Evolutionary conservation across 345 rosid species (phyloP), one percentile per base, ranked within the genome.

Genomic region (Erodium maritimum): DNA sequence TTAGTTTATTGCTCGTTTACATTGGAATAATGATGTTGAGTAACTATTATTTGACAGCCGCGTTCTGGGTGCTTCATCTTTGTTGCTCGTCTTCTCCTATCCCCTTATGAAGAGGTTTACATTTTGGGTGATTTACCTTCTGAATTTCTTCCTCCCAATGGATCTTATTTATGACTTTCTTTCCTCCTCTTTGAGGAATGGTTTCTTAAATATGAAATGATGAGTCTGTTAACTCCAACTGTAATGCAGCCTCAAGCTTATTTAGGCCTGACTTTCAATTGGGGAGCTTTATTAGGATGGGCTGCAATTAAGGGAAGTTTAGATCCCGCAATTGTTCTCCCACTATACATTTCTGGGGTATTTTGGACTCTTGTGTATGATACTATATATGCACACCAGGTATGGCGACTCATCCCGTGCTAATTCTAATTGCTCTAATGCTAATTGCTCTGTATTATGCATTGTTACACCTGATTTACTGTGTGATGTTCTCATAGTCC

Each of bases 381-480:
- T 73, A 91, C 98, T 45, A 86, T 91, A 55, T 91, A 86, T 64
- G 98, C 98, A 61, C 98, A 88, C 71, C 96, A 88, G 98, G 98
- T 84, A 81, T 5, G 50, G 14, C 53, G 45, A 21, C 23, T n/a
- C 25, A 0, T 54, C 50, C 62, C 1, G 14, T 50, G 16, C n/a
- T n/a, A n/a, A n/a, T n/a, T n/a, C n/a, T n/a, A n/a, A n/a, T n/a
- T n/a, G n/a, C n/a, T n/a, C n/a, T n/a, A n/a, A 10, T 50, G 65
- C 5, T 59, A 56, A 50, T 14, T 9, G 7, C 45, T 22, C 61
- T 25, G 22, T 65, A 25, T 22, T 24, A 21, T 46, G 5, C 29
- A n/a, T n/a, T n/a, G 4, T n/a, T 23, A 24, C 55, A 3, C 48
- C n/a, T n/a, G n/a, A n/a, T n/a, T n/a, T n/a, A n/a, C n/a, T n/a